Base-by-base conservation (phyloP, 139 green algal genomes). In the Haematococcus lacustris region DNA sequence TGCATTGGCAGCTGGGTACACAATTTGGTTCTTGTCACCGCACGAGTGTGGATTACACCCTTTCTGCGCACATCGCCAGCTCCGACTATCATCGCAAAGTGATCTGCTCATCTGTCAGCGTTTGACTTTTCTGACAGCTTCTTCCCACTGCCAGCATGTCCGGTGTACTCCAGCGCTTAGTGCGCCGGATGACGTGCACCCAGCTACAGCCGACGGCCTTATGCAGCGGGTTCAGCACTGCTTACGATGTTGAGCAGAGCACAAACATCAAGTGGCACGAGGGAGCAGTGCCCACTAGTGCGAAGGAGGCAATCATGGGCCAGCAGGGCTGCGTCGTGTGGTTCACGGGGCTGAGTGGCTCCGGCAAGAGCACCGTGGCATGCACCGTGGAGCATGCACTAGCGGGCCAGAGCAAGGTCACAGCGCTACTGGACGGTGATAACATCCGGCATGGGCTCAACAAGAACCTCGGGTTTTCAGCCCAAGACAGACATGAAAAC, bases 201-300 rank as follows among this genome's bases (percentile, higher is more conserved):
- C n/a, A n/a, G n/a, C n/a, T n/a, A n/a, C n/a, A n/a, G n/a, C n/a
- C n/a, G n/a, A n/a, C n/a, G n/a, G n/a, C n/a, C n/a, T n/a, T n/a
- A n/a, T n/a, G n/a, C n/a, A n/a, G n/a, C n/a, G n/a, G n/a, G n/a
- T n/a, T 64, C 23, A 64, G 13, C 50, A 87, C 81, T 0, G 84
- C 87, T 1, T 94, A 95, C 76, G 82, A 91, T 71, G 86, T 96
- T 5, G 91, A 85, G 38, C 51, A 78, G 5, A 90, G 88, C 3
- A 96, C 89, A 2, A 97, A 97, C 82, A 96, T 97, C 75, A 93
- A 93, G 75, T 97, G 91, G 86, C 91, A 97, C 61, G 92, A 96
- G 71, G 85, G 85, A 28, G 79, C 67, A 30, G 90, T 95, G 33
- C 76, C 70, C 1, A 79, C 79, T 17, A 74, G 73, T 2, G 62